Percentiles rank a stretch among this genome's conserved stretches.
Evolutionary conservation across 345 rosid species (phyloP).

Genomic region (Gossypium rotundifolium): DNA sequence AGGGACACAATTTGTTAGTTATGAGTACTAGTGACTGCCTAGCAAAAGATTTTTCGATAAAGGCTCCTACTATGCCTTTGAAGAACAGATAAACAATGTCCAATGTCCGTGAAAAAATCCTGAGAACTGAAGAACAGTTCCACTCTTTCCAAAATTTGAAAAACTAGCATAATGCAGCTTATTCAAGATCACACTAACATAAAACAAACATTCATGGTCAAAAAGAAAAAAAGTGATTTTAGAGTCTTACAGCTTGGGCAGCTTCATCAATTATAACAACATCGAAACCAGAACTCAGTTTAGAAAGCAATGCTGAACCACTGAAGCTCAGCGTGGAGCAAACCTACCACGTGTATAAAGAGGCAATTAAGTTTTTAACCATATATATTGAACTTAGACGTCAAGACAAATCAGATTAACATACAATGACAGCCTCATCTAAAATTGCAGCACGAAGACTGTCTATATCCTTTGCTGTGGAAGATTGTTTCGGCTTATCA

Average conservation of each 20-base stretch:
- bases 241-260: slow-evolving; percentile 88
- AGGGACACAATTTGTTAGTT: neutral
- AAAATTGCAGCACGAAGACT: slow-evolving; percentile 67
- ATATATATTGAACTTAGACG: slow-evolving; percentile 6
- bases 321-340: slow-evolving; percentile 95
- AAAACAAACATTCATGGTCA: neutral
- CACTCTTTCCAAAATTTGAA: neutral
- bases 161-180: neutral
- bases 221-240: neutral
- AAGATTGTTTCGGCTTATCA: slow-evolving; percentile 72
- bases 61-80: neutral
- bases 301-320: slow-evolving; percentile 69
- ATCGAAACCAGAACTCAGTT: slow-evolving; percentile 70
- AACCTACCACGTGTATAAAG: slow-evolving; percentile 47
- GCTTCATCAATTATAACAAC: slow-evolving; percentile 98
- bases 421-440: slow-evolving; percentile 86
- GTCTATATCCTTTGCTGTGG: slow-evolving; percentile 60
- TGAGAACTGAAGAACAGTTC: neutral
- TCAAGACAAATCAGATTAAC: slow-evolving; percentile 20
- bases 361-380: slow-evolving; percentile 6
- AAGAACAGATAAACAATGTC: neutral
- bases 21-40: neutral
- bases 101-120: neutral
- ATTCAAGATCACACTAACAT: neutral
- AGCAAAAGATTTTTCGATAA: neutral